phyloP scores from a whole-genome alignment of 768 basidiomycete genomes.

The Hericium rajendrae region DNA sequence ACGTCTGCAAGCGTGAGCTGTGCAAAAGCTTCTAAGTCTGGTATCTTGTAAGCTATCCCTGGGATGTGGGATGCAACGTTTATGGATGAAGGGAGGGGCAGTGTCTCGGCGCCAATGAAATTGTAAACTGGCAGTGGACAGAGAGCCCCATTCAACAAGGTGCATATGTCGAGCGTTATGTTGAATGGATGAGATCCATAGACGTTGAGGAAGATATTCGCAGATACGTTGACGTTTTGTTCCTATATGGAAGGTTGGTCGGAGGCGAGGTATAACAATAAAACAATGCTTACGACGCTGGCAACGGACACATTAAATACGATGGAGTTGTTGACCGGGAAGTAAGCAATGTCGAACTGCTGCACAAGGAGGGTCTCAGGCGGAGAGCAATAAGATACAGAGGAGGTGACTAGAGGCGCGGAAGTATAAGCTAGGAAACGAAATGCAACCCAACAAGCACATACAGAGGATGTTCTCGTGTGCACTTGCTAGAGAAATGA shows the following conservation, averaged over 20 bases:
- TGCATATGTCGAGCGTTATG: constrained; percentile 80
- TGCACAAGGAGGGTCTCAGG: constrained; percentile 73
- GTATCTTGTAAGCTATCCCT: constrained; percentile 73
- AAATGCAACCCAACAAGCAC: constrained; percentile 21
- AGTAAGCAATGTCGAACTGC: constrained; percentile 67
- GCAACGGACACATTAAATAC: constrained; percentile 81
- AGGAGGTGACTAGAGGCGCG: constrained; percentile 58
- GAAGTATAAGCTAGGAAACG: neutral
- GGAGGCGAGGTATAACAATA: constrained; percentile 8
- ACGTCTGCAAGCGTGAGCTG: constrained; percentile 67
- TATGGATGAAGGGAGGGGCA: constrained; percentile 52
- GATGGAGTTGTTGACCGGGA: constrained; percentile 60
- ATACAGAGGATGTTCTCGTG: constrained; percentile 51
- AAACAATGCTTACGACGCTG: constrained; percentile 52
- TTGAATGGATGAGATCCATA: constrained; percentile 83
- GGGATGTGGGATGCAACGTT: constrained; percentile 55
- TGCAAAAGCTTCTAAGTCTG: constrained; percentile 86
- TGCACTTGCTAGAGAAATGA: constrained; percentile 31
- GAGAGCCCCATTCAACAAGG: constrained; percentile 63
- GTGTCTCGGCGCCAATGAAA: constrained; percentile 72
- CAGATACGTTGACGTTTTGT: constrained; percentile 70
- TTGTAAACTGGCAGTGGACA: constrained; percentile 81
- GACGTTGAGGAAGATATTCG: constrained; percentile 75
- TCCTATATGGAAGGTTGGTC: constrained; percentile 33
- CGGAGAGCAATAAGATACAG: constrained; percentile 78